Conservation (phyloP, 1,284 basidiomycete species). For the Fomitopsis palustris region DNA sequence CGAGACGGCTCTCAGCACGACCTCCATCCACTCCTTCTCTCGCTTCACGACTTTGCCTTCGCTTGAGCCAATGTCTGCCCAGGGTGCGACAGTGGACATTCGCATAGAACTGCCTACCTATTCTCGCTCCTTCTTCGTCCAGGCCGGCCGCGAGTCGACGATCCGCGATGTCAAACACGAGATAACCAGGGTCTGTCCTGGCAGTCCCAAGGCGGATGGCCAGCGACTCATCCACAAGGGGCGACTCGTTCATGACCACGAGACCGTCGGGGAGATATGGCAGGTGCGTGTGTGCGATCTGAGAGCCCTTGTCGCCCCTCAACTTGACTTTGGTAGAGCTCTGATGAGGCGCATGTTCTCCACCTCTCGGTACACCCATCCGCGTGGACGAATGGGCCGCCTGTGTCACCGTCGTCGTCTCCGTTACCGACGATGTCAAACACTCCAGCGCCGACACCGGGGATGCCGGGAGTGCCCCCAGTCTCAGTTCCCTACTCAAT, state of each 20-base stretch:
- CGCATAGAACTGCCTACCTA: slow-evolving; percentile 73
- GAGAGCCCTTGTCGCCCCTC: background rate
- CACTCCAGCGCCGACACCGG: background rate
- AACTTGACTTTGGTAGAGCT: slow-evolving; percentile 35
- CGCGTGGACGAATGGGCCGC: slow-evolving; percentile 59
- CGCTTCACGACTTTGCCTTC: background rate
- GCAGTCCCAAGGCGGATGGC: slow-evolving; percentile 61
- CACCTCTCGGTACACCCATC: slow-evolving; percentile 76
- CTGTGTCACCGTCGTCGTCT: slow-evolving; percentile 16
- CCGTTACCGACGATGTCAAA: slow-evolving; percentile 3
- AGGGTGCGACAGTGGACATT: slow-evolving; percentile 45
- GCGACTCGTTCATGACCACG: slow-evolving; percentile 59
- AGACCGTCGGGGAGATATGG: slow-evolving; percentile 66
- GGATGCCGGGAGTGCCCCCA: background rate
- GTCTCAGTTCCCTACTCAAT: background rate
- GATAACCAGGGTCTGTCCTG: slow-evolving; percentile 58
- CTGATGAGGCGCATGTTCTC: slow-evolving; percentile 55
- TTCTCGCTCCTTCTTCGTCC: slow-evolving; percentile 59
- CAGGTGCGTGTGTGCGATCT: slow-evolving; percentile 41
- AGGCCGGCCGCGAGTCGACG: slow-evolving; percentile 45
- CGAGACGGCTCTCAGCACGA: background rate
- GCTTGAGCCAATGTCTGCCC: background rate
- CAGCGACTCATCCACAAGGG: slow-evolving; percentile 76
- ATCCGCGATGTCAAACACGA: slow-evolving; percentile 65
- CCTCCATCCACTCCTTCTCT: slow-evolving; percentile 7